Base-by-base conservation (phyloP, 2,329 filamentous ascomycete species). In the Pseudogymnoascus sp. region DNA sequence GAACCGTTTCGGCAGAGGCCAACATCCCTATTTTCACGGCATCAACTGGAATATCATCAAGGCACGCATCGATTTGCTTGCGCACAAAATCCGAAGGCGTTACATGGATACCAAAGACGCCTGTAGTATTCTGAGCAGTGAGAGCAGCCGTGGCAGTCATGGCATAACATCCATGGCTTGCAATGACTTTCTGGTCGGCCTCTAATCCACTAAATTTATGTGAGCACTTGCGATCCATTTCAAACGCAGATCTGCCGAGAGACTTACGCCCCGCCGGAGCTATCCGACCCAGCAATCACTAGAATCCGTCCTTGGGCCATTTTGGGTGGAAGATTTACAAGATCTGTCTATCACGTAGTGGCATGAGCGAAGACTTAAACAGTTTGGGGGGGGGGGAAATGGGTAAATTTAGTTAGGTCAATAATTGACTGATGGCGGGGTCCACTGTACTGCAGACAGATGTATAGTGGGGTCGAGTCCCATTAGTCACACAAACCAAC, bases 101-200 rank as follows among this genome's bases (percentile, higher is more conserved):
- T 63, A 88, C 78, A 72, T 96, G 91, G 61, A 97, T 91, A 67
- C 83, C 91, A 66, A 86, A 81, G 13, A 97, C 92, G 4, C 91
- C 91, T 62, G 84, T 81, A 0, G 95, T 99, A 76, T 97, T 96
- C 73, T 97, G 95, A 15, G 91, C 93, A n/a, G 95, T 99, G 72
- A 99, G 79, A 19, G 93, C 93, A 13, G 93, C 96, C 9, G 93
- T 97, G 21, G 93, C 91, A 60, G 93, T 97, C 87, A 97, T 96
- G 65, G 91, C 92, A 80, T 97, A 97, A 77, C 90, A 95, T 65
- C 89, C 88, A 83, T 97, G 92, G 17, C 90, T 91, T 50, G 92
- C 89, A 65, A 96, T 88, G 65, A 96, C 92, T 75, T 96, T 96
- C 73, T 97, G 93, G 74, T 97, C 93, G 40, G 93, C 95, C 76